These are phyloP conservation scores for Tulasnella sp. DNA, from an alignment of 768 basidiomycete genomes.

Conservation along the genomic window DNA sequence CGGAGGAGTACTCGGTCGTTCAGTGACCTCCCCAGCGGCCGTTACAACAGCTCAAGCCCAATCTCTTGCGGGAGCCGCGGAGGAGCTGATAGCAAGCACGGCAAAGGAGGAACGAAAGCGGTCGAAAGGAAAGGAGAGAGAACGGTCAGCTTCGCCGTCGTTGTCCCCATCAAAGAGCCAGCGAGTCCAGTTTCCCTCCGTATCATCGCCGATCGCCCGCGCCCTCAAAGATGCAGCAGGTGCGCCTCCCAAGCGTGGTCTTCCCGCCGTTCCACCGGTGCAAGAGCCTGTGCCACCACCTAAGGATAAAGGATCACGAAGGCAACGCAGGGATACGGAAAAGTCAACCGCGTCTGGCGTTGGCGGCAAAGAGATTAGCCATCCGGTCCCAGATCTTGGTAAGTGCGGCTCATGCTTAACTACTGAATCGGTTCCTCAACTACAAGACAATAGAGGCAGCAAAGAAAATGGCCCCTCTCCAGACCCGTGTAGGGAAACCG, in stretches of 20 bases:
- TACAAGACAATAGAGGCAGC: constrained; percentile 45
- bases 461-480: constrained; percentile 65
- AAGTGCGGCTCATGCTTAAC: constrained; percentile 24
- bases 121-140: background rate
- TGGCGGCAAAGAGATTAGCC: constrained; percentile 25
- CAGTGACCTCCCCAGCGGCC: background rate
- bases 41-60: background rate
- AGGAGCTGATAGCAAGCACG: background rate
- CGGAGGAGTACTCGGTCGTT: background rate
- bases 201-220: background rate
- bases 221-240: background rate
- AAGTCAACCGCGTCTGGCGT: background rate
- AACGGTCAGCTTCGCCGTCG: background rate
- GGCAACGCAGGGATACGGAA: background rate
- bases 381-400: constrained; percentile 55
- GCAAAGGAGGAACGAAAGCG: background rate
- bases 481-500: constrained; percentile 43
- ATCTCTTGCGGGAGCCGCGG: constrained; percentile 9
- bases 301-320: background rate
- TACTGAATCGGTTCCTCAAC: background rate
- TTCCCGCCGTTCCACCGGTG: constrained; percentile 5
- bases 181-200: background rate
- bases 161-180: background rate
- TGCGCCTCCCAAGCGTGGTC: constrained; percentile 9
- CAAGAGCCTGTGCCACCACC: background rate